These are phyloP conservation scores for Leishmania lainsoni DNA, from an alignment of 208 protist species.

Conservation along the genomic window DNA sequence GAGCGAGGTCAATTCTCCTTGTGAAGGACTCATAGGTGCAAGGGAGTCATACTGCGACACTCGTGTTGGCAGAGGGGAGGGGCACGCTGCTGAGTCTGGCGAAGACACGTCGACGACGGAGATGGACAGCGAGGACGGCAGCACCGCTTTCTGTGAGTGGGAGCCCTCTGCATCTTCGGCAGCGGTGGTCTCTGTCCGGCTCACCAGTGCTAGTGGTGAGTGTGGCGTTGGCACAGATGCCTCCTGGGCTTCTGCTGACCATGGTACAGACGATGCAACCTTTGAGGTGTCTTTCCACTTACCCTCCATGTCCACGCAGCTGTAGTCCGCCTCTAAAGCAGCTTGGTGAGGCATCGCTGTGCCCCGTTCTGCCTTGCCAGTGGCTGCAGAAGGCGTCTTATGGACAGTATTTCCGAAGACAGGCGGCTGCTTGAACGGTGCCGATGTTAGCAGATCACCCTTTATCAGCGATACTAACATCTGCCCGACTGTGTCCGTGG, in stretches of 20 bases:
- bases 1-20: neutral
- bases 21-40: neutral
- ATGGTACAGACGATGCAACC: neutral
- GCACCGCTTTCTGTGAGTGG: neutral
- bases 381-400: neutral
- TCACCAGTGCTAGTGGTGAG: neutral
- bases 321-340: slow-evolving; percentile 4
- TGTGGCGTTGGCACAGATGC: neutral
- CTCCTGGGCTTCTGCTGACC: neutral
- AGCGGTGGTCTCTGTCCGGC: neutral
- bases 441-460: neutral
- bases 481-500: neutral
- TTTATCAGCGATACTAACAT: slow-evolving; percentile 10
- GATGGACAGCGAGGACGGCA: neutral
- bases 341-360: neutral
- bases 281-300: neutral
- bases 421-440: neutral
- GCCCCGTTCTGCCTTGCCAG: neutral
- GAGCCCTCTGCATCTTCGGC: neutral
- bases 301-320: slow-evolving; percentile 4
- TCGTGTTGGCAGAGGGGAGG: neutral
- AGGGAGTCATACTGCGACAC: neutral
- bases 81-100: neutral
- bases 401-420: neutral
- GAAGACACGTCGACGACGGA: neutral